A percentile compares a stretch with the other conserved stretches of the same genome.
These are phyloP conservation scores for Luvunga scandens DNA, from an alignment of 345 rosid genomes.

Conservation along the genomic window DNA sequence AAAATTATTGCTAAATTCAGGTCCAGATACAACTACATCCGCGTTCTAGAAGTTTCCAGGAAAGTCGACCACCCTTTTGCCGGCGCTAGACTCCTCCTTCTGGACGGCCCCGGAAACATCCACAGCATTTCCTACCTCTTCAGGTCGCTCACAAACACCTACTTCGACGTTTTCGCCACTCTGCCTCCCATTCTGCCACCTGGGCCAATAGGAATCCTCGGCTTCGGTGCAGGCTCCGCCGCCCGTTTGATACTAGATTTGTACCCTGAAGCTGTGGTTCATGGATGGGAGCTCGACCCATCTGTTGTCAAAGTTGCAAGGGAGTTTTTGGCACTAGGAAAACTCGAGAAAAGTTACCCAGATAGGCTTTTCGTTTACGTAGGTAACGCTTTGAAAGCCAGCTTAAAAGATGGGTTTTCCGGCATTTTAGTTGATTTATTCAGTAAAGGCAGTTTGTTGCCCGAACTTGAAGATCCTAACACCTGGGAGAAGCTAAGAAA, in stretches of 20 bases:
- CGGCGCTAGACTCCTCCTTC: slow-evolving; percentile 71
- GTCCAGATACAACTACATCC: slow-evolving; percentile 77
- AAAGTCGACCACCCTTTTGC: slow-evolving; percentile 70
- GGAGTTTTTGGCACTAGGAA: slow-evolving; percentile 62
- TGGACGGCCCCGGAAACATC: slow-evolving; percentile 84
- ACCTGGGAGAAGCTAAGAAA: slow-evolving; percentile 60
- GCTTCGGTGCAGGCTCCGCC: slow-evolving; percentile 81
- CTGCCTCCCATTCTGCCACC: slow-evolving; percentile 70
- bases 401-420: slow-evolving; percentile 53
- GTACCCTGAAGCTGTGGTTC: slow-evolving; percentile 52
- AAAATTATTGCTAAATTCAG: slow-evolving; percentile 65
- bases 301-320: slow-evolving; percentile 76
- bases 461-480: slow-evolving; percentile 79
- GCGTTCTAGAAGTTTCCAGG: slow-evolving; percentile 73
- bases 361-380: slow-evolving; percentile 61
- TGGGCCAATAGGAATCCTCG: slow-evolving; percentile 77
- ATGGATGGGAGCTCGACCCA: slow-evolving; percentile 95
- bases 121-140: slow-evolving; percentile 82
- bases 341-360: slow-evolving; percentile 57
- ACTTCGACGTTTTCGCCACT: slow-evolving; percentile 84
- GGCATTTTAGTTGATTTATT: slow-evolving; percentile 70
- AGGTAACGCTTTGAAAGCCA: slow-evolving; percentile 62
- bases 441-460: slow-evolving; percentile 63
- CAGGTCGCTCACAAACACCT: slow-evolving; percentile 62
- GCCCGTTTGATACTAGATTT: slow-evolving; percentile 67